phyloP scores from a whole-genome alignment of 768 basidiomycete genomes.

The Boletus insuetus region DNA sequence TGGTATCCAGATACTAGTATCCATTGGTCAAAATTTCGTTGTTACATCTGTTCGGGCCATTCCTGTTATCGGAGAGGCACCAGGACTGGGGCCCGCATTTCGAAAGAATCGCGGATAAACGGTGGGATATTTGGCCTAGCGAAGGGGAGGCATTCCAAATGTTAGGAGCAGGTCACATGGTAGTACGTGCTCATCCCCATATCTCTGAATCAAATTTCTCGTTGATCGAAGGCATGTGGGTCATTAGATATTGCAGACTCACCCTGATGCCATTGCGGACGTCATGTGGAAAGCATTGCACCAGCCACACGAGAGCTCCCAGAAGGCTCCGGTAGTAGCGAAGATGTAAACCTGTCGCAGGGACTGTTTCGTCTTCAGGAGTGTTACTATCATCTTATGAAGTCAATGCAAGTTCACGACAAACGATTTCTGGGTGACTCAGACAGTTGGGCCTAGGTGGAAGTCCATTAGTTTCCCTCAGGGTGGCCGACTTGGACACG shows the following conservation, averaged over 20 bases:
- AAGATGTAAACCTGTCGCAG: background rate
- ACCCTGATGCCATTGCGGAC: constrained; percentile 1
- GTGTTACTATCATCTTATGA: no score
- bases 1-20: background rate
- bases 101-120: background rate
- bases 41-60: constrained; percentile 5
- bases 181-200: background rate
- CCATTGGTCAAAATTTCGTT: constrained; percentile 6
- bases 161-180: background rate
- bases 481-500: no score
- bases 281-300: constrained; percentile 3
- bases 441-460: no score
- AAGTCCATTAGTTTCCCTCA: no score
- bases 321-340: no score
- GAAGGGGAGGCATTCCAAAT: background rate
- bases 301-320: background rate
- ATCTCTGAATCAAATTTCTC: background rate
- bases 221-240: background rate
- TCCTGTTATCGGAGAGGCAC: background rate
- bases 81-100: background rate
- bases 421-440: no score
- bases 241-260: background rate
- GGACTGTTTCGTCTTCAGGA: no score
- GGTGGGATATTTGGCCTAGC: constrained; percentile 1
- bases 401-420: no score